Percentiles rank a stretch among this genome's conserved stretches.
These are phyloP conservation scores for Balamuthia mandrillaris DNA, from an alignment of 208 protist species.

Conservation along the genomic window DNA sequence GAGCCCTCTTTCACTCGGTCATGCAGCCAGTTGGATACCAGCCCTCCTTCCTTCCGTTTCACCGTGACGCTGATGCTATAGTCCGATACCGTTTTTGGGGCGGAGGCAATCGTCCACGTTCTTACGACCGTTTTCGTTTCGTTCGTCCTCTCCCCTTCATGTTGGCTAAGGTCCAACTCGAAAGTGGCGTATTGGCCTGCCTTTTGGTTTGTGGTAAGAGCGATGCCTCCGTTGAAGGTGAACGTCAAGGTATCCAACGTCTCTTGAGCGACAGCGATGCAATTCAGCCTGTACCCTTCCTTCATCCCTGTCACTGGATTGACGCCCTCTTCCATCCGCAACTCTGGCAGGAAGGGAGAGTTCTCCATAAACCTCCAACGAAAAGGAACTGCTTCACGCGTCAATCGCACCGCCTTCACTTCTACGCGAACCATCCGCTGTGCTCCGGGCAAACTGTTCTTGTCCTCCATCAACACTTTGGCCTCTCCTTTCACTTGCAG, in stretches of 20 bases:
- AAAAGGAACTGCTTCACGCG: background rate
- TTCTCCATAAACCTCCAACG: no score
- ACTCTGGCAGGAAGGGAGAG: no score
- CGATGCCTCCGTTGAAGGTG: background rate
- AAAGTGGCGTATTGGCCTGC: slow-evolving; percentile 26
- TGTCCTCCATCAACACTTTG: background rate
- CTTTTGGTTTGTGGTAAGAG: background rate
- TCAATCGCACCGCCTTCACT: background rate
- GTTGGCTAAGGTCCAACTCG: background rate
- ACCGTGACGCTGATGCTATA: slow-evolving; percentile 1
- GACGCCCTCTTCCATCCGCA: no score
- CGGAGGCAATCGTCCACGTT: slow-evolving; percentile 7
- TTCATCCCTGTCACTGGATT: no score
- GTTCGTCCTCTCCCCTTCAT: background rate
- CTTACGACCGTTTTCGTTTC: background rate
- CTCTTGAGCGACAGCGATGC: background rate
- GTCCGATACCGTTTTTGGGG: background rate
- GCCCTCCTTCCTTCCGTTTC: background rate
- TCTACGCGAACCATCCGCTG: background rate
- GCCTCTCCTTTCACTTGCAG: background rate
- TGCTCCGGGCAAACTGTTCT: background rate
- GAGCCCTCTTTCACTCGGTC: background rate
- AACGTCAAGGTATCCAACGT: slow-evolving; percentile 9
- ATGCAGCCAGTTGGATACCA: background rate
- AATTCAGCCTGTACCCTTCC: no score